phyloP scores from a whole-genome alignment of 768 basidiomycete genomes.

The Russula vinacea region DNA sequence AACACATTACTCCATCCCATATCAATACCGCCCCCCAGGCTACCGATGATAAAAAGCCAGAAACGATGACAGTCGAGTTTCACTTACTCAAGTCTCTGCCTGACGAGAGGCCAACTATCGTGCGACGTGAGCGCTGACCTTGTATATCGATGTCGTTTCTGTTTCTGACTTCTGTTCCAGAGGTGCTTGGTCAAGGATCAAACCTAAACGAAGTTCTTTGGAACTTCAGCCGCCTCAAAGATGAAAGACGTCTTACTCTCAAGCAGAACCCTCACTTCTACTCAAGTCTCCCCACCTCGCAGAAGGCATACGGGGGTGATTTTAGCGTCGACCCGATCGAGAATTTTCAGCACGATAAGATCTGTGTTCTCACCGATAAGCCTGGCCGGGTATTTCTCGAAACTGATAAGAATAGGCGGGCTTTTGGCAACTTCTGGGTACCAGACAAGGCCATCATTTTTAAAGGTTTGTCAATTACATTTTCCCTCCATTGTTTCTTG shows the following conservation, averaged over 20 bases:
- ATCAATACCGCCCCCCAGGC: neutral
- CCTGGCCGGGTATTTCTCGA: conserved; percentile 12
- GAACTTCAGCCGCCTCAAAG: conserved; percentile 12
- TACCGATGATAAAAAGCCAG: neutral
- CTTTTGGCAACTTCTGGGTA: conserved; percentile 8
- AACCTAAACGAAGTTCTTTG: conserved; percentile 1
- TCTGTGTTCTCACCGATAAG: conserved; percentile 12
- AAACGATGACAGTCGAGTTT: neutral
- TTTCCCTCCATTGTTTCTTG: neutral
- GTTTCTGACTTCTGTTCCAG: neutral
- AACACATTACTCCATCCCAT: neutral
- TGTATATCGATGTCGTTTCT: no score
- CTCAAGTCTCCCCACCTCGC: neutral
- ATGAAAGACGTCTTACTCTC: conserved; percentile 5
- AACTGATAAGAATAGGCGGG: neutral
- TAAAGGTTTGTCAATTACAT: conserved; percentile 1
- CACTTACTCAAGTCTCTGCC: neutral
- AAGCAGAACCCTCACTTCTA: conserved; percentile 23
- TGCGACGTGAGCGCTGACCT: neutral
- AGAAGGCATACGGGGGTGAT: neutral
- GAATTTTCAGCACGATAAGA: neutral
- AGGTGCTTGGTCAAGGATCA: neutral
- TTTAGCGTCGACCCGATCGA: neutral
- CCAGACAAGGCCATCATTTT: neutral
- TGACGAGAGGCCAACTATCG: neutral